Conservation (phyloP, 2,329 filamentous ascomycete genomes). For the Fusarium concolor region DNA sequence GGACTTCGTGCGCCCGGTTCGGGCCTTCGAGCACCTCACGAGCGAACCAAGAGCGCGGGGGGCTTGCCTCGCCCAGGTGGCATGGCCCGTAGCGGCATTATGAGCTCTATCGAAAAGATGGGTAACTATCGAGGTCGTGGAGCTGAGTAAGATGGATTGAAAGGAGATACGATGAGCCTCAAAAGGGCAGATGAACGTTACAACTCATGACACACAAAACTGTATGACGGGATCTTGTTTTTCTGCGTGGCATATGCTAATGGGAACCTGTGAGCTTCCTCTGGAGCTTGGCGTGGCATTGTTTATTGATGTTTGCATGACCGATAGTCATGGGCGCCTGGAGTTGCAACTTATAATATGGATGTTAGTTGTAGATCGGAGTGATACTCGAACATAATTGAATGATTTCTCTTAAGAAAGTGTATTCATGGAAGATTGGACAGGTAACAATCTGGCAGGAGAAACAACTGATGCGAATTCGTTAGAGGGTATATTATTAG, state of each 20-base stretch:
- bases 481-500: slow-evolving; percentile 21
- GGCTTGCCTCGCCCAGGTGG: slow-evolving; percentile 63
- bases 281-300: slow-evolving; percentile 29
- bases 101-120: slow-evolving; percentile 91
- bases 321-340: slow-evolving; percentile 22
- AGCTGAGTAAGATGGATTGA: slow-evolving; percentile 39
- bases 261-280: slow-evolving; percentile 15
- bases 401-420: background rate
- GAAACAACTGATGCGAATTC: background rate
- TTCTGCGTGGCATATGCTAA: slow-evolving; percentile 36
- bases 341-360: slow-evolving; percentile 25
- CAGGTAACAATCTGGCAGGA: background rate
- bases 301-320: slow-evolving; percentile 27
- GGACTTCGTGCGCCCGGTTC: slow-evolving; percentile 72
- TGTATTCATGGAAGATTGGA: background rate
- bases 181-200: slow-evolving; percentile 26
- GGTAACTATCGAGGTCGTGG: slow-evolving; percentile 68
- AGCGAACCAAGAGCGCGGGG: slow-evolving; percentile 59
- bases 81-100: slow-evolving; percentile 73
- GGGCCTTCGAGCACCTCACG: slow-evolving; percentile 57
- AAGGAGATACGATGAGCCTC: slow-evolving; percentile 17
- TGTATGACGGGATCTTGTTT: slow-evolving; percentile 41
- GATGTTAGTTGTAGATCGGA: slow-evolving; percentile 24
- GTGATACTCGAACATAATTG: slow-evolving; percentile 15
- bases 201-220: slow-evolving; percentile 41